phyloP scores from a whole-genome alignment of 2,329 filamentous ascomycete genomes.

The Berkeleyomyces rouxiae region DNA sequence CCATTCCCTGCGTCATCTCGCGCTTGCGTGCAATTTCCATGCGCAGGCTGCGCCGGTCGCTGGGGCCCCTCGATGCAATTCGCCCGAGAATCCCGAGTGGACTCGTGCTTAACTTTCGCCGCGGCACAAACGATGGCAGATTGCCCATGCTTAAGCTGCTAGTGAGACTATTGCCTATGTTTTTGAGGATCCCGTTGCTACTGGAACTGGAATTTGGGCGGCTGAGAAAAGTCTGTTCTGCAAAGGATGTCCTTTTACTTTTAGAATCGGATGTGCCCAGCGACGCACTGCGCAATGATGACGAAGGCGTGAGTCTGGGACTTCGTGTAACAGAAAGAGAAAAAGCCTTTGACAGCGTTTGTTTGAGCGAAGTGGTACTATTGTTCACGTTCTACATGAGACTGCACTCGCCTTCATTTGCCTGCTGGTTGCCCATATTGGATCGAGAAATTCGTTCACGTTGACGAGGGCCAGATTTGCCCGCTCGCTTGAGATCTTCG shows the following conservation, averaged over 20 bases:
- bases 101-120: background rate
- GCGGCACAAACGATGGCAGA: background rate
- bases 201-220: background rate
- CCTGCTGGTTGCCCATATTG: constrained; percentile 52
- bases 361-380: constrained; percentile 4
- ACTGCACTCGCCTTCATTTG: constrained; percentile 13
- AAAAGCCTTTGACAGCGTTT: constrained; percentile 1
- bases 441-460: constrained; percentile 68
- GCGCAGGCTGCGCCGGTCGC: constrained; percentile 3
- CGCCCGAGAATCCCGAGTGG: background rate
- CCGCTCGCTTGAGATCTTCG: constrained; percentile 75
- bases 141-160: background rate
- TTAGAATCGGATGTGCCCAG: background rate
- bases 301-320: background rate
- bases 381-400: constrained; percentile 14
- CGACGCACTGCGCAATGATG: background rate
- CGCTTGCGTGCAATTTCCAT: constrained; percentile 10
- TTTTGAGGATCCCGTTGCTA: background rate
- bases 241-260: background rate
- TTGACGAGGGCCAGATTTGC: constrained; percentile 53
- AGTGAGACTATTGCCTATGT: background rate
- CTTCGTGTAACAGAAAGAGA: background rate
- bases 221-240: background rate
- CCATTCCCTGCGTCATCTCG: constrained; percentile 2
- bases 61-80: background rate